phyloP scores from a whole-genome alignment of 768 basidiomycete genomes.

The Tulasnella sp. region DNA sequence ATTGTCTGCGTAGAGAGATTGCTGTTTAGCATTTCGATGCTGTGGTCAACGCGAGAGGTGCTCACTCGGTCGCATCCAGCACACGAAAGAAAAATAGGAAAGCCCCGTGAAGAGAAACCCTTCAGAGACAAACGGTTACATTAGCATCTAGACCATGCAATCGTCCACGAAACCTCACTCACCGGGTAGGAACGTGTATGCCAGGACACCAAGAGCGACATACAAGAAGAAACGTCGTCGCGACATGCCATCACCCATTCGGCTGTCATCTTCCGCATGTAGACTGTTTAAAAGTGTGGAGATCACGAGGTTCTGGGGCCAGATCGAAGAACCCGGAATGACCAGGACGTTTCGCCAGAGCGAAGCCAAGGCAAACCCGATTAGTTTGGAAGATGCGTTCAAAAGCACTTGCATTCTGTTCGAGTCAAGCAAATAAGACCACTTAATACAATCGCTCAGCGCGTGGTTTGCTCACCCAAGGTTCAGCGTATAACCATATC shows the following conservation, averaged over 20 bases:
- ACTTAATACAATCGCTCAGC: not conserved
- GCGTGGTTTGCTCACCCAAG: conserved; percentile 41
- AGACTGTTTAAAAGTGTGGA: conserved; percentile 94
- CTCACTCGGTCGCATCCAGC: conserved; percentile 63
- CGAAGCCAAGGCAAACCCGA: conserved; percentile 73
- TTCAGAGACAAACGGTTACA: conserved; percentile 20
- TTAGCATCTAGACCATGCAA: not conserved
- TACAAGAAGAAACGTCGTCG: conserved; percentile 71
- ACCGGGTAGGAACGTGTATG: conserved; percentile 89
- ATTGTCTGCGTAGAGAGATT: conserved; percentile 31
- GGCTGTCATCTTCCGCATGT: conserved; percentile 81
- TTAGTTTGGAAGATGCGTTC: not conserved
- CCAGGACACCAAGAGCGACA: conserved; percentile 53
- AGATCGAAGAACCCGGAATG: conserved; percentile 96
- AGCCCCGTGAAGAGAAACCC: conserved; percentile 89
- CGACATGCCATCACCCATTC: conserved; percentile 32
- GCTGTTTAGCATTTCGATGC: not conserved
- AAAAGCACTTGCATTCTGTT: not conserved
- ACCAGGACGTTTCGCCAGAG: conserved; percentile 82
- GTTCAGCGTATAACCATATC: conserved; percentile 52
- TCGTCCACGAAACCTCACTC: conserved; percentile 20
- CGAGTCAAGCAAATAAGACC: not conserved
- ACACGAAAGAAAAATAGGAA: conserved; percentile 79
- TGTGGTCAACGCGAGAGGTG: not conserved
- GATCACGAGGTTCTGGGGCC: conserved; percentile 90